A percentile compares a stretch with the other conserved stretches of the same genome.
Evolutionary conservation across 495 filamentous ascomycete species (phyloP).

Genomic region (Aspergillus incahuasiensis): DNA sequence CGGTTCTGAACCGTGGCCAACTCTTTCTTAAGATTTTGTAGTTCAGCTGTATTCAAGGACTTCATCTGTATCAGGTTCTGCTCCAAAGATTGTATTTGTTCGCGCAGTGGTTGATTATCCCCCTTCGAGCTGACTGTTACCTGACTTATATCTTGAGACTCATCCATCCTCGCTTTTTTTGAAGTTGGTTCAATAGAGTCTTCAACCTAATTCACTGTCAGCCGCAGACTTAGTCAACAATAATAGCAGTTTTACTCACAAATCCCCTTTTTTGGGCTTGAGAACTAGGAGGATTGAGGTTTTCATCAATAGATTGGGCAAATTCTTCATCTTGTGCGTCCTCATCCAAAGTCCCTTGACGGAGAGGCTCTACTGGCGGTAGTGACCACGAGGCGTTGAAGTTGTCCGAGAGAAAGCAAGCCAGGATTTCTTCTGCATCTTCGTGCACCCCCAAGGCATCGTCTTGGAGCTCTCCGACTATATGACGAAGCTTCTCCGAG

Average conservation of each 20-base stretch:
- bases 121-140: conserved; percentile 32
- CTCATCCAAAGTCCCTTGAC: conserved; percentile 23
- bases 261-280: conserved; percentile 31
- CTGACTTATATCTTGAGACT: conserved; percentile 32
- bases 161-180: conserved; percentile 32
- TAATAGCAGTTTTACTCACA: conserved; percentile 21
- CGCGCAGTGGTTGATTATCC: conserved; percentile 30
- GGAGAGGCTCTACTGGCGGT: conserved; percentile 39
- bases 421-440: conserved; percentile 42
- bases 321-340: neutral
- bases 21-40: conserved; percentile 26
- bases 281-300: neutral
- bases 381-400: conserved; percentile 38
- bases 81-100: conserved; percentile 31
- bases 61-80: conserved; percentile 34
- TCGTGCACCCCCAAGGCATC: conserved; percentile 42
- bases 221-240: neutral
- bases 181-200: conserved; percentile 24
- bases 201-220: conserved; percentile 23
- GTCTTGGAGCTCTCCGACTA: conserved; percentile 46
- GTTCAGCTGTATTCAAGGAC: conserved; percentile 25
- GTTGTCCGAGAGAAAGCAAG: conserved; percentile 32
- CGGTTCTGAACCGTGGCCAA: conserved; percentile 21
- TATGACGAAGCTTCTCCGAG: conserved; percentile 35
- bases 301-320: neutral